These are phyloP conservation scores for Arabis alpina DNA, from an alignment of 345 rosid genomes.

Conservation along the genomic window DNA sequence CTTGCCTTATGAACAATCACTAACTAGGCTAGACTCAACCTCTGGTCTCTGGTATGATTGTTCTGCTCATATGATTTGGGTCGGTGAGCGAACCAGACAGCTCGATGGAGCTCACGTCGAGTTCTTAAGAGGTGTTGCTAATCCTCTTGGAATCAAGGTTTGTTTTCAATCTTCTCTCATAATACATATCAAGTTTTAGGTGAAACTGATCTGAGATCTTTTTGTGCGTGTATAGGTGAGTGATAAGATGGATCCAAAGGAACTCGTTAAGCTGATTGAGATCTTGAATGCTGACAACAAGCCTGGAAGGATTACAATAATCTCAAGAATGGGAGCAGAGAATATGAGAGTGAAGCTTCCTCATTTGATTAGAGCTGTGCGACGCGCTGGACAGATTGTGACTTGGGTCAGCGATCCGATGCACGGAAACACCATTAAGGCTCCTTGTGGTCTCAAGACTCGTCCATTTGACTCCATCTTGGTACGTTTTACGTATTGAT, in stretches of 20 bases:
- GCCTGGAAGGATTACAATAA: conserved; percentile 84
- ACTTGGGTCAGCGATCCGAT: conserved; percentile 97
- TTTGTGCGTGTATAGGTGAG: conserved; percentile 60
- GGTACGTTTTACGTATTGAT: conserved; percentile 45
- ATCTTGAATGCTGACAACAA: conserved; percentile 87
- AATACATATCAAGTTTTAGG: background rate
- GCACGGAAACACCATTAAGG: conserved; percentile 97
- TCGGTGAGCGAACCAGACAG: conserved; percentile 77
- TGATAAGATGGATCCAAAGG: conserved; percentile 92
- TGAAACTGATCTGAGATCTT: conserved; percentile 28
- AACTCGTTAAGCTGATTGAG: conserved; percentile 82
- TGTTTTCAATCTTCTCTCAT: background rate
- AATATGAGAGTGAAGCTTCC: conserved; percentile 97
- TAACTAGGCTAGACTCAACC: conserved; percentile 72
- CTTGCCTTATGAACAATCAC: conserved; percentile 72
- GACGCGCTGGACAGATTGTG: conserved; percentile 79
- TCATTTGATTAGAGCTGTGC: conserved; percentile 79
- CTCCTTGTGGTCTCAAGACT: conserved; percentile 95
- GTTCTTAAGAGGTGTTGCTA: conserved; percentile 75
- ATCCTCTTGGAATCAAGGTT: conserved; percentile 84
- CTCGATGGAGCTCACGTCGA: conserved; percentile 79
- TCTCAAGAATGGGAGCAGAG: conserved; percentile 93
- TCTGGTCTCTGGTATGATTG: conserved; percentile 76
- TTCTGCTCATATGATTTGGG: conserved; percentile 83
- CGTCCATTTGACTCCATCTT: conserved; percentile 89